These are phyloP conservation scores for Endothia cerciana DNA, from an alignment of 2,329 filamentous ascomycete genomes.

Conservation along the genomic window DNA sequence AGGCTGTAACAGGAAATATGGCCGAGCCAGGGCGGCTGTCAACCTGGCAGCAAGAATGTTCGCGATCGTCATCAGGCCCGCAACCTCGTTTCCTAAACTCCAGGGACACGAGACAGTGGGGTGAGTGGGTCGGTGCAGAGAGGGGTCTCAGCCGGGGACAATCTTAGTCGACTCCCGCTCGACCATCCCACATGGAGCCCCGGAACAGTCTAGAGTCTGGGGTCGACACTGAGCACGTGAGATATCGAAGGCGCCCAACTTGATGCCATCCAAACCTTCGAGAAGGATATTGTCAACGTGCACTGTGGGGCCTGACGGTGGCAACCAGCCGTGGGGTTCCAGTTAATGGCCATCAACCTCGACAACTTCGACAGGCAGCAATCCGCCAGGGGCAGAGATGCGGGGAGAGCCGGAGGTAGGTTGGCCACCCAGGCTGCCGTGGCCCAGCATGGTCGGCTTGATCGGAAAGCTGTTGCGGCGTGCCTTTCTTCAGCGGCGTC, in stretches of 20 bases:
- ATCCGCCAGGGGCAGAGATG: slow-evolving; percentile 1
- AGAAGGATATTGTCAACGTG: neutral
- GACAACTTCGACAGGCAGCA: neutral
- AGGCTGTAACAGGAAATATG: neutral
- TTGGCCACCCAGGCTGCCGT: neutral
- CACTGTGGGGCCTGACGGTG: too few relatives aligned
- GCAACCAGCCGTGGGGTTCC: neutral
- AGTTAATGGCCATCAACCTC: neutral
- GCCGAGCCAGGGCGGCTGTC: slow-evolving; percentile 20
- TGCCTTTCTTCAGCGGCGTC: neutral
- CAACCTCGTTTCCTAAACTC: neutral
- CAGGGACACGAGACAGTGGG: slow-evolving; percentile 1
- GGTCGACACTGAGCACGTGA: slow-evolving; percentile 2
- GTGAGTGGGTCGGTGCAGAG: slow-evolving; percentile 2
- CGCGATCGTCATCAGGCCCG: slow-evolving; percentile 19
- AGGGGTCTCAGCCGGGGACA: slow-evolving; percentile 9
- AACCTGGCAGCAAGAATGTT: slow-evolving; percentile 8
- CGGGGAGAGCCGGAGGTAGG: neutral
- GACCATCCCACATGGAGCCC: slow-evolving; percentile 1
- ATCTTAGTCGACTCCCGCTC: slow-evolving; percentile 2
- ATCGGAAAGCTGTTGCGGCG: neutral
- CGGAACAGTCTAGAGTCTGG: neutral
- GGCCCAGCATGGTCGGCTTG: neutral
- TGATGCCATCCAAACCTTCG: neutral
- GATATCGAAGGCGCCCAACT: neutral